These are phyloP conservation scores for Podospora pseudocomata DNA, from an alignment of 495 filamentous ascomycete genomes.

Conservation along the genomic window DNA sequence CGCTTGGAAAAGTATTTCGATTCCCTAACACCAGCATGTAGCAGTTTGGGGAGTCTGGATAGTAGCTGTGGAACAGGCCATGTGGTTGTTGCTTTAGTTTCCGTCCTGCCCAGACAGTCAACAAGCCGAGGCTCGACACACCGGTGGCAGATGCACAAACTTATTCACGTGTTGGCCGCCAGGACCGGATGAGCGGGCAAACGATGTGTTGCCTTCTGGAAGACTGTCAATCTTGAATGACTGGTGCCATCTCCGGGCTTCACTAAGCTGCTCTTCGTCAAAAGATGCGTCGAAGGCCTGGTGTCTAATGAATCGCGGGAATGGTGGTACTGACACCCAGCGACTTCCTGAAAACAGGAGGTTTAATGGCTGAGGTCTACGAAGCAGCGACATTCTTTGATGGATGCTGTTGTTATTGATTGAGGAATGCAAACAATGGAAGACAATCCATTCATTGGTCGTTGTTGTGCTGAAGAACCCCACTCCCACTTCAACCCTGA, in stretches of 20 bases:
- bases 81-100: conserved; percentile 81
- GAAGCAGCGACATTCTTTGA: not conserved
- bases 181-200: conserved; percentile 83
- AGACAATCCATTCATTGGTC: not conserved
- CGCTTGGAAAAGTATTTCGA: conserved; percentile 68
- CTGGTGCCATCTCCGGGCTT: conserved; percentile 72
- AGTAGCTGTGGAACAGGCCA: conserved; percentile 56
- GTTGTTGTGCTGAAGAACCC: not conserved
- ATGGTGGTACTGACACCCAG: conserved; percentile 5
- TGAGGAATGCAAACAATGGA: not conserved
- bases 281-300: conserved; percentile 39
- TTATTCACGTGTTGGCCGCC: conserved; percentile 98
- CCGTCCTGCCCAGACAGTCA: conserved; percentile 57
- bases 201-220: conserved; percentile 66
- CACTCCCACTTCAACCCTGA: not conserved
- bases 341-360: not conserved
- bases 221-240: conserved; percentile 60
- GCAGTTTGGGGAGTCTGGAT: conserved; percentile 59
- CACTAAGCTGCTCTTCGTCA: conserved; percentile 58
- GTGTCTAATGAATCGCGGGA: conserved; percentile 28
- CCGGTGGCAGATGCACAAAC: conserved; percentile 48
- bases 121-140: not conserved
- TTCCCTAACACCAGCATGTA: conserved; percentile 59
- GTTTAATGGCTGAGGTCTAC: not conserved
- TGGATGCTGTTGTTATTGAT: not conserved